Conservation (phyloP, 2,329 filamentous ascomycete genomes). For the Cladobotryum mycophilum region DNA sequence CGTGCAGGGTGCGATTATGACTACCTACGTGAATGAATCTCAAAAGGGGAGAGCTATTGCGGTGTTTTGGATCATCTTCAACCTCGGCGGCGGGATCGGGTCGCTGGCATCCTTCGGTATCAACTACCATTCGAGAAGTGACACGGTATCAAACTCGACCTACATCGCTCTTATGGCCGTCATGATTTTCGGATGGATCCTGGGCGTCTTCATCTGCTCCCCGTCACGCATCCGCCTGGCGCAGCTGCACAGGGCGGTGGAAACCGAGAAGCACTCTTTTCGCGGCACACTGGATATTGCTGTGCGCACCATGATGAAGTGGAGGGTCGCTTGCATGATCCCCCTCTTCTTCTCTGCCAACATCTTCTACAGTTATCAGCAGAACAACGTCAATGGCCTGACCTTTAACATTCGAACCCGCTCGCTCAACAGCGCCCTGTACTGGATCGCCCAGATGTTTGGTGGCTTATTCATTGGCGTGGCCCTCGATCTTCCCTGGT, state of each 20-base stretch:
- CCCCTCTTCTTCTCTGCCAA: constrained; percentile 50
- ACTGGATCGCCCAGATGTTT: constrained; percentile 52
- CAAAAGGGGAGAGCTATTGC: constrained; percentile 38
- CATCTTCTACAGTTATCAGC: constrained; percentile 51
- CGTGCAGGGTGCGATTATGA: constrained; percentile 43
- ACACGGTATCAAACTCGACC: constrained; percentile 43
- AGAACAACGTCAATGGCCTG: constrained; percentile 47
- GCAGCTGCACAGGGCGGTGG: constrained; percentile 29
- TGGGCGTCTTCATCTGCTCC: constrained; percentile 43
- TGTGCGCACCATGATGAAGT: constrained; percentile 32
- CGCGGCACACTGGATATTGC: constrained; percentile 31
- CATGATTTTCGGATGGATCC: constrained; percentile 42
- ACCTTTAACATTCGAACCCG: constrained; percentile 49
- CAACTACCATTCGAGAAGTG: constrained; percentile 33
- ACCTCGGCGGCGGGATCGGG: constrained; percentile 39
- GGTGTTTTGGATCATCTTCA: constrained; percentile 42
- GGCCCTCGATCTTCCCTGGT: constrained; percentile 35
- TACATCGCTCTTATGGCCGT: constrained; percentile 44
- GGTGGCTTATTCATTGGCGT: constrained; percentile 42
- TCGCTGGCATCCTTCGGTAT: constrained; percentile 30
- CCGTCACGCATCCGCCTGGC: constrained; percentile 36
- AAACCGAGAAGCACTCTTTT: constrained; percentile 34
- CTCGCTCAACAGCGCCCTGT: constrained; percentile 46
- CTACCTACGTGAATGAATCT: constrained; percentile 29
- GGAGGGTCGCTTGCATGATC: constrained; percentile 41